A percentile compares a stretch with the other conserved stretches of the same genome.
These are phyloP conservation scores for Cucumis hystrix DNA, from an alignment of 306 rosid species.

Conservation along the genomic window DNA sequence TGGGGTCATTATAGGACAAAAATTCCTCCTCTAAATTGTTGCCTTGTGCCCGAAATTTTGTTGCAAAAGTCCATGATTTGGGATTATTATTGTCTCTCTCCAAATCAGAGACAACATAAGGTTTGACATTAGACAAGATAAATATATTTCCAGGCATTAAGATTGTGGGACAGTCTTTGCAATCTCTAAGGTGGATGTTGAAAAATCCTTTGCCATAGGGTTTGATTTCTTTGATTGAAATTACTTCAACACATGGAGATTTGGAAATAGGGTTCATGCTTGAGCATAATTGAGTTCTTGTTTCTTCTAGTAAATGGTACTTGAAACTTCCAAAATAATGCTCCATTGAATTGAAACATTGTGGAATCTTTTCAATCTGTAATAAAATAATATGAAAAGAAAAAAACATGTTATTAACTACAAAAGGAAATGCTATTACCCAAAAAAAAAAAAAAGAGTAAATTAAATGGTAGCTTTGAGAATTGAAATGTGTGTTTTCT, in stretches of 20 bases:
- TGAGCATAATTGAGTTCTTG: constrained; percentile 35
- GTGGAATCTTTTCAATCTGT: constrained; percentile 40
- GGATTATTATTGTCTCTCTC: background rate
- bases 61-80: background rate
- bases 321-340: constrained; percentile 31
- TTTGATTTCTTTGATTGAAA: background rate
- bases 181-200: background rate
- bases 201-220: background rate
- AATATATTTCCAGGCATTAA: background rate
- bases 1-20: constrained; percentile 4
- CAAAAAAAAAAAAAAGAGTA: background rate
- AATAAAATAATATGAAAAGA: background rate
- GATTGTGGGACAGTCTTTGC: background rate
- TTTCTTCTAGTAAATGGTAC: constrained; percentile 59
- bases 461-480: too few relatives aligned
- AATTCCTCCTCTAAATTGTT: background rate
- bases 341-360: constrained; percentile 20
- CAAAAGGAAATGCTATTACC: too few relatives aligned
- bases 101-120: background rate
- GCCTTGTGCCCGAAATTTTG: background rate
- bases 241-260: constrained; percentile 40
- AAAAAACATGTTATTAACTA: background rate
- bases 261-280: constrained; percentile 32
- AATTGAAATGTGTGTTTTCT: too few relatives aligned
- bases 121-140: background rate